Evolutionary conservation across 202 grass and related monocot genomes (phyloP).

Genomic region (Schoenoplectus triqueter): DNA sequence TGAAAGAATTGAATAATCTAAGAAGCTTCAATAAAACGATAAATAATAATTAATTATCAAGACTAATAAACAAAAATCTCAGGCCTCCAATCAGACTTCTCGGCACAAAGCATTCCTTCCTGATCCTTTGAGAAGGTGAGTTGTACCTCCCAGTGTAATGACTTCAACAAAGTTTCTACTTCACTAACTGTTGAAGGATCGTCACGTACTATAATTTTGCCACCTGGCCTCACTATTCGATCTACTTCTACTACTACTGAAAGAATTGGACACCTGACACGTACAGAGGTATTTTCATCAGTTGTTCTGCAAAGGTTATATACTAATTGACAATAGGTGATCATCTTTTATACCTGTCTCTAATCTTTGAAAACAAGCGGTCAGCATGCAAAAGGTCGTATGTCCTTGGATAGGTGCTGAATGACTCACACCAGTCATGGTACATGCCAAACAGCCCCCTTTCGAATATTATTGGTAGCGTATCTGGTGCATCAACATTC

Average conservation of each 20-base stretch:
- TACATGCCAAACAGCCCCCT: constrained; percentile 92
- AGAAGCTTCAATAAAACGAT: constrained; percentile 3
- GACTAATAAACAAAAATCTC: constrained; percentile 46
- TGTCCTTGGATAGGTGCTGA: constrained; percentile 94
- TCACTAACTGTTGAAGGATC: constrained; percentile 53
- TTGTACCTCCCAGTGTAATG: constrained; percentile 76
- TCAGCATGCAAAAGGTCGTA: constrained; percentile 95
- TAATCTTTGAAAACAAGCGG: constrained; percentile 80
- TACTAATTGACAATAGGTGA: no score
- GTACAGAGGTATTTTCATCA: neutral
- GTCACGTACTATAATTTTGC: constrained; percentile 75
- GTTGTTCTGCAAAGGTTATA: no score
- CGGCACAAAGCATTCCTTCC: constrained; percentile 65
- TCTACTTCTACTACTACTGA: constrained; percentile 77
- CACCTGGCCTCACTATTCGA: constrained; percentile 81
- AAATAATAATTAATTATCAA: constrained; percentile 39
- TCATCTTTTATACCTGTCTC: constrained; percentile 62
- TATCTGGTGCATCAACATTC: constrained; percentile 76
- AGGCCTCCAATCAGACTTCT: constrained; percentile 84
- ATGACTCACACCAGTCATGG: constrained; percentile 99
- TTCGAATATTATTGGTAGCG: constrained; percentile 89
- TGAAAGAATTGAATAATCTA: constrained; percentile 31
- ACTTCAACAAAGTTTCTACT: constrained; percentile 72
- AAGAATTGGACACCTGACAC: constrained; percentile 67
- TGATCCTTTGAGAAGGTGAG: constrained; percentile 73